phyloP scores from a whole-genome alignment of 1,284 basidiomycete genomes.

The Omphalotus olearius region DNA sequence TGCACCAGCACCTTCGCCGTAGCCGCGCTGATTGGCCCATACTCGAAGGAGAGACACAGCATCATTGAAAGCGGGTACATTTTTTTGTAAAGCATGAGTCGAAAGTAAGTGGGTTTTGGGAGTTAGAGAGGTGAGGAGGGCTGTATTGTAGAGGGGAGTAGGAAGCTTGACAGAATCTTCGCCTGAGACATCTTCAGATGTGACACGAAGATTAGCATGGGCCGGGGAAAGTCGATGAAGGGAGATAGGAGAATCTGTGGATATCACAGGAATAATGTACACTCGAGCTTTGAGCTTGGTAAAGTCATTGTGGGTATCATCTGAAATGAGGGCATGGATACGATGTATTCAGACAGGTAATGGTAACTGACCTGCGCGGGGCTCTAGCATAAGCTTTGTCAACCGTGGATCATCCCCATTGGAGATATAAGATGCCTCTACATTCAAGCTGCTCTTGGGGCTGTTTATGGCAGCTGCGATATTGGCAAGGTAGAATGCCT shows the following conservation, averaged over 20 bases:
- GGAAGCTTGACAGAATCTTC: slow-evolving; percentile 18
- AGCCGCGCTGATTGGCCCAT: slow-evolving; percentile 90
- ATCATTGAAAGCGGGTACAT: slow-evolving; percentile 66
- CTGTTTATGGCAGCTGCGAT: slow-evolving; percentile 65
- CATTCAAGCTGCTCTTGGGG: slow-evolving; percentile 37
- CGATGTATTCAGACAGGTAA: slow-evolving; percentile 9
- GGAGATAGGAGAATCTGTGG: slow-evolving; percentile 57
- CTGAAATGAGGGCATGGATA: slow-evolving; percentile 16
- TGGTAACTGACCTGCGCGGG: slow-evolving; percentile 45
- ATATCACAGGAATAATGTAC: slow-evolving; percentile 70
- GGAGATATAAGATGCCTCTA: slow-evolving; percentile 61
- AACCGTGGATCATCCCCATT: slow-evolving; percentile 62
- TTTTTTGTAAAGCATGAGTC: slow-evolving; percentile 61
- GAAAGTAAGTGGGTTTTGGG: slow-evolving; percentile 68
- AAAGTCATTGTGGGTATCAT: slow-evolving; percentile 43
- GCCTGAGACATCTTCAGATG: slow-evolving; percentile 15
- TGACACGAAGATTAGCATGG: slow-evolving; percentile 65
- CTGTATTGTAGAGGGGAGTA: slow-evolving; percentile 76
- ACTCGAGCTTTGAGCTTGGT: slow-evolving; percentile 68
- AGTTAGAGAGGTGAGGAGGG: slow-evolving; percentile 64
- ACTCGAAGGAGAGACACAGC: slow-evolving; percentile 80
- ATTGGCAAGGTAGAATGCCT: slow-evolving; percentile 85
- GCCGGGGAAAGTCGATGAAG: slow-evolving; percentile 69
- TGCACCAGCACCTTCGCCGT: slow-evolving; percentile 46
- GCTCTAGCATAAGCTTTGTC: slow-evolving; percentile 62